Evolutionary conservation across 2,329 filamentous ascomycete species (phyloP).

Genomic region (Talaromyces sp.): DNA sequence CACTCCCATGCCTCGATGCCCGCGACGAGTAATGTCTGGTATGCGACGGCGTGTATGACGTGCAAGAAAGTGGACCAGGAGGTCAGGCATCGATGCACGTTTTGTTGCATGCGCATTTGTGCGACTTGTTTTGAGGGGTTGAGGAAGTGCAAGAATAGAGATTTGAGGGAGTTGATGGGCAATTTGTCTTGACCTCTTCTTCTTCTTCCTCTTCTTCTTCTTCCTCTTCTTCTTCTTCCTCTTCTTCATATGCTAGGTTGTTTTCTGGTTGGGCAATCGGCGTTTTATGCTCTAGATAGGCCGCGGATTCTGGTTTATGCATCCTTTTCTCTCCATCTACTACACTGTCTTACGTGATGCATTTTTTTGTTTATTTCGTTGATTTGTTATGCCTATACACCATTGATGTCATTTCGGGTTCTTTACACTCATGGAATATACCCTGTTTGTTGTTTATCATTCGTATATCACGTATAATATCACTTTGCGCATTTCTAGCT

Average conservation of each 20-base stretch:
- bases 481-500: background rate
- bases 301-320: background rate
- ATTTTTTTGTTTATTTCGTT: background rate
- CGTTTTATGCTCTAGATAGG: background rate
- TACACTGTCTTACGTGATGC: background rate
- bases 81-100: constrained; percentile 39
- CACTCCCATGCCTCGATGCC: constrained; percentile 39
- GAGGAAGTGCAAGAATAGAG: constrained; percentile 32
- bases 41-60: constrained; percentile 44
- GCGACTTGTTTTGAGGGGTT: constrained; percentile 33
- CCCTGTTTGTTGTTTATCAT: background rate
- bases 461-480: background rate
- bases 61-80: constrained; percentile 40
- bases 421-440: constrained; percentile 9
- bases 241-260: background rate
- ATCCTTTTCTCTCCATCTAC: background rate
- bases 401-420: background rate
- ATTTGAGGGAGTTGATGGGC: constrained; percentile 33
- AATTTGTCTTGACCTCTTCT: constrained; percentile 1
- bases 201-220: background rate
- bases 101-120: constrained; percentile 43
- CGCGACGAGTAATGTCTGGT: constrained; percentile 37
- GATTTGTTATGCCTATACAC: background rate
- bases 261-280: background rate
- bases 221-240: background rate